Percentiles rank a stretch among this genome's conserved stretches.
phyloP scores from a whole-genome alignment of 768 basidiomycete genomes.

The Serpula lacrymans region DNA sequence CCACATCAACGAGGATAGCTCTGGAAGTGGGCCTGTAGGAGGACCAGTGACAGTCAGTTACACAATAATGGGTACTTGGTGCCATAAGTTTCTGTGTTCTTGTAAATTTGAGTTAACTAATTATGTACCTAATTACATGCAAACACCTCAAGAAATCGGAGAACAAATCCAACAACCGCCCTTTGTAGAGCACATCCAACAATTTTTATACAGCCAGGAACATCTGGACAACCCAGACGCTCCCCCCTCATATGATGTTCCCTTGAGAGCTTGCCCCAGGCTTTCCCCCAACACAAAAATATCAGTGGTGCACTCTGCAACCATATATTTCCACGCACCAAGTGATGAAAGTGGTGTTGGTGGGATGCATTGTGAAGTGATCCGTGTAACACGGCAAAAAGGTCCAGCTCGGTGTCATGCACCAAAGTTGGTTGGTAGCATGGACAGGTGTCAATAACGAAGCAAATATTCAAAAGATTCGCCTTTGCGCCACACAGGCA shows the following conservation, averaged over 20 bases:
- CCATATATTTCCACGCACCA: slow-evolving; percentile 21
- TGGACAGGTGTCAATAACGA: too few relatives aligned
- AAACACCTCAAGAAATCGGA: too few relatives aligned
- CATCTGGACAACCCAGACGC: slow-evolving; percentile 2
- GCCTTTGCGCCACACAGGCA: too few relatives aligned
- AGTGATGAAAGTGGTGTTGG: slow-evolving; percentile 24
- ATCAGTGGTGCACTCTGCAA: slow-evolving; percentile 16
- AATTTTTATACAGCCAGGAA: slow-evolving; percentile 11
- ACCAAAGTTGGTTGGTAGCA: too few relatives aligned
- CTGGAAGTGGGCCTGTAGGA: slow-evolving; percentile 2
- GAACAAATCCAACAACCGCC: slow-evolving; percentile 12
- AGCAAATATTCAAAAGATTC: too few relatives aligned
- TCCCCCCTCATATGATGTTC: too few relatives aligned
- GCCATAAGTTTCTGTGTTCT: not conserved
- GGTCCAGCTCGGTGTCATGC: slow-evolving; percentile 19
- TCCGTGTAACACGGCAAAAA: slow-evolving; percentile 17
- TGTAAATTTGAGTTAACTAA: not conserved
- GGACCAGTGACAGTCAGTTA: not conserved
- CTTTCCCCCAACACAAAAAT: too few relatives aligned
- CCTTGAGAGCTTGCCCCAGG: slow-evolving; percentile 14
- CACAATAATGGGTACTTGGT: not conserved
- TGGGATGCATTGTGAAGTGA: slow-evolving; percentile 26
- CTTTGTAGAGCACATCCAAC: slow-evolving; percentile 11
- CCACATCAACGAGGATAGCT: not conserved
- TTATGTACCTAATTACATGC: too few relatives aligned